Evolutionary conservation across 2,329 filamentous ascomycete species (phyloP), one percentile per base, ranked within the genome.

Genomic region (Akanthomyces muscarius): DNA sequence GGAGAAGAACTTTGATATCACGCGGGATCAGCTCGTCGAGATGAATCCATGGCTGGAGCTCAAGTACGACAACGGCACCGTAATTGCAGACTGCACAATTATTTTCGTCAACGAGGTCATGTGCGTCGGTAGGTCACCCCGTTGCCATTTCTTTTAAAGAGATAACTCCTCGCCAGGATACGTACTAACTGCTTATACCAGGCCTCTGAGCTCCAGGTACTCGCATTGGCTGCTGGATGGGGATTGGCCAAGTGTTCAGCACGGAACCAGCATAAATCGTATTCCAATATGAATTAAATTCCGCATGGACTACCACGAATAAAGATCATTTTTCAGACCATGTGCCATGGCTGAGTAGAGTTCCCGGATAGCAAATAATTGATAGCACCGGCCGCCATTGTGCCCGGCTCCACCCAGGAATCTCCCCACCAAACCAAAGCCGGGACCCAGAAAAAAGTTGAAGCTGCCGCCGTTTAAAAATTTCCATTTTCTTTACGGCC

Each of bases 361-460:
- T 53, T 13, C 25, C 16, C 5, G 47, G 4, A 28, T 18, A 7
- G 33, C 8, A 7, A 11, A 36, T 11, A 30, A 30, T 36, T 36
- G 47, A 23, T 8, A 16, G 47, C 47, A 36, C 33, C 10, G 8
- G 8, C 7, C 2, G 33, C 33, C 28, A 28, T 48, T 48, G 14
- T 50, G 25, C 25, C 45, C 45, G 33, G 50, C 50, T 38, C 50
- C 50, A 38, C 52, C 33, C 52, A 55, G 38, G 38, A 14, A 28
- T 36, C 33, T 16, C 55, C 55, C 55, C 55, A 58, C 55, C 55
- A 50, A 50, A 23, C 30, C 33, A 36, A 25, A n/a, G 36, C 18
- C 57, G 28, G 41, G 59, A 45, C 59, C 59, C 59, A 61, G 41
- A 54, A 61, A 61, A 61, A 61, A 61, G 59, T 61, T 61, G 59